phyloP scores from a whole-genome alignment of 2,329 filamentous ascomycete genomes.

The Albifimbria verrucaria region DNA sequence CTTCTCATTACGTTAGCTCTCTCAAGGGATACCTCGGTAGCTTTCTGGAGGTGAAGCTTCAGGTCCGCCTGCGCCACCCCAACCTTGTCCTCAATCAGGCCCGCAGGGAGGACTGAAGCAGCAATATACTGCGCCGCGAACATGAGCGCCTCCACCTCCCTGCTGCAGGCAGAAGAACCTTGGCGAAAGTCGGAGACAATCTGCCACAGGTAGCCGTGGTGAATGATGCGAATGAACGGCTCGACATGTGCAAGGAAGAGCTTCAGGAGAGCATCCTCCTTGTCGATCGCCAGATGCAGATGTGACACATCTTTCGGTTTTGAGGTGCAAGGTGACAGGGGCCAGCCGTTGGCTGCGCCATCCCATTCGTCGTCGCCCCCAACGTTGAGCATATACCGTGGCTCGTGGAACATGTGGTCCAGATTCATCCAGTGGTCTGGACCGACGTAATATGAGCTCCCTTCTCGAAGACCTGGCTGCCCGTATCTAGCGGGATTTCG shows the following conservation, averaged over 20 bases:
- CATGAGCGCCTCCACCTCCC: conserved; percentile 13
- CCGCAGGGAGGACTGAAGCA: conserved; percentile 8
- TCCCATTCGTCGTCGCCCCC: conserved; percentile 4
- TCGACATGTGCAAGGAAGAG: conserved; percentile 13
- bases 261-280: conserved; percentile 9
- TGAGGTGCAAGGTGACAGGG: conserved; percentile 3
- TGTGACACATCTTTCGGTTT: conserved; percentile 8
- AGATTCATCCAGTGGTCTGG: conserved; percentile 11
- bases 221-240: conserved; percentile 11
- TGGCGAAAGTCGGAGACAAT: conserved; percentile 10
- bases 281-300: conserved; percentile 8
- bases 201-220: conserved; percentile 13
- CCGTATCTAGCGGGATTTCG: conserved; percentile 9
- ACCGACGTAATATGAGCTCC: conserved; percentile 10
- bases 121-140: conserved; percentile 12
- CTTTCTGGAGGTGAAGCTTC: conserved; percentile 8
- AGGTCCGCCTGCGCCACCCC: conserved; percentile 7
- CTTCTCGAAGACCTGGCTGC: conserved; percentile 7
- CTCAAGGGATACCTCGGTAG: conserved; percentile 11
- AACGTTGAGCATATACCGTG: conserved; percentile 9
- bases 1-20: conserved; percentile 13
- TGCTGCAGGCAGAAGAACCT: conserved; percentile 3
- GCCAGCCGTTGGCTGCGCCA: conserved; percentile 3
- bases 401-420: conserved; percentile 9
- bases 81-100: conserved; percentile 7